phyloP scores from a whole-genome alignment of 1,284 basidiomycete genomes.

The Mycena citricolor region DNA sequence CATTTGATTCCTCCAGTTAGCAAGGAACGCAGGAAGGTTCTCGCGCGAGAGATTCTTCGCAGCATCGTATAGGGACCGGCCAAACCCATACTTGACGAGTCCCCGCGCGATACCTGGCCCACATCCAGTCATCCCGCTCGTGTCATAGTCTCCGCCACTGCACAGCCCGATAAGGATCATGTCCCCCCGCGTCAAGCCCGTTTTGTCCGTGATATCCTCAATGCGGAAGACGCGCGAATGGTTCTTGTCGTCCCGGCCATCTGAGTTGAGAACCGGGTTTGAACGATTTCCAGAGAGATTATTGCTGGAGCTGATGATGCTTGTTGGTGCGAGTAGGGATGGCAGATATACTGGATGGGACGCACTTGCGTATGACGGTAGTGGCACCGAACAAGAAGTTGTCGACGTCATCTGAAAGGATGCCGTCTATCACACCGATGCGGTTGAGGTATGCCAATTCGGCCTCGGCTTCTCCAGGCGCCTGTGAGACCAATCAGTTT shows the following conservation, averaged over 20 bases:
- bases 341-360: constrained; percentile 9
- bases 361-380: constrained; percentile 56
- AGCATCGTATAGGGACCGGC: constrained; percentile 63
- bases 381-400: constrained; percentile 86
- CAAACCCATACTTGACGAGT: constrained; percentile 72
- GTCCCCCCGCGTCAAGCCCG: constrained; percentile 65
- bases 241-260: constrained; percentile 70
- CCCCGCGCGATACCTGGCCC: constrained; percentile 63
- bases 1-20: constrained; percentile 63
- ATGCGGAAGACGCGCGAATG: constrained; percentile 68
- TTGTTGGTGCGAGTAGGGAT: constrained; percentile 31
- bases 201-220: constrained; percentile 47
- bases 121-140: constrained; percentile 60
- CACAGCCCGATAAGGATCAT: constrained; percentile 85
- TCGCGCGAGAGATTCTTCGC: constrained; percentile 51
- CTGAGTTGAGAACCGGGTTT: constrained; percentile 59
- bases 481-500: constrained; percentile 40
- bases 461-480: constrained; percentile 95
- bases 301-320: constrained; percentile 71
- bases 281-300: constrained; percentile 69
- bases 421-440: constrained; percentile 81
- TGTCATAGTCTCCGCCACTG: constrained; percentile 86
- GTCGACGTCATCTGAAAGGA: constrained; percentile 93
- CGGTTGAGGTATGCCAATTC: constrained; percentile 86
- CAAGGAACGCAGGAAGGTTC: constrained; percentile 55